These are phyloP conservation scores for Candolleomyces aberdarensis DNA, from an alignment of 768 basidiomycete species.

Conservation along the genomic window DNA sequence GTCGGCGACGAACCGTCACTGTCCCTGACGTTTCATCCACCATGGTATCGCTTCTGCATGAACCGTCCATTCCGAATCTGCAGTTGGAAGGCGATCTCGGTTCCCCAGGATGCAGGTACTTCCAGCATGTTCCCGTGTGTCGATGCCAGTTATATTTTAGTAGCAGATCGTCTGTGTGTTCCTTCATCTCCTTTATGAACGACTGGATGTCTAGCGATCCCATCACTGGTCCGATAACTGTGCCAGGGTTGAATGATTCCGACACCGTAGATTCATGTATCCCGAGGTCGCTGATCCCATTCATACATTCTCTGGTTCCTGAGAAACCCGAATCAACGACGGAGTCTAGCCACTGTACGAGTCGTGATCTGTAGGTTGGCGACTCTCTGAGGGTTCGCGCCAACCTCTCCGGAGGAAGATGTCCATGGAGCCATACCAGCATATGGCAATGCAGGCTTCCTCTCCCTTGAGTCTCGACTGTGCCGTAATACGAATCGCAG, in stretches of 20 bases:
- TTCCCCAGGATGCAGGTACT: background rate
- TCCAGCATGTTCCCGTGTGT: background rate
- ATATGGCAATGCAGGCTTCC: conserved; percentile 1
- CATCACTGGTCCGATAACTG: too few species aligned
- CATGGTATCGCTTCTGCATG: background rate
- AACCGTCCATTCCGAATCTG: background rate
- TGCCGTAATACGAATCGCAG: background rate
- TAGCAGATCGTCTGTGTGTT: background rate
- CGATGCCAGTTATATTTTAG: background rate
- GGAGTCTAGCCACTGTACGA: background rate
- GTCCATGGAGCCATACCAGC: background rate
- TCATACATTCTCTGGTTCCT: too few species aligned
- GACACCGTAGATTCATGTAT: too few species aligned
- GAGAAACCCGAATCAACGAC: background rate
- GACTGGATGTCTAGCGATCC: too few species aligned
- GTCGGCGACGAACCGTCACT: background rate
- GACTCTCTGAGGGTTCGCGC: background rate
- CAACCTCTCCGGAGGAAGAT: background rate
- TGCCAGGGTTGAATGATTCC: too few species aligned
- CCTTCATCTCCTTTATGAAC: too few species aligned
- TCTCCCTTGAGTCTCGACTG: background rate
- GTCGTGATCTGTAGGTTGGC: background rate
- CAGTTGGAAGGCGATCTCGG: background rate
- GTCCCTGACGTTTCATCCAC: background rate
- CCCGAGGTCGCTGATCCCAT: too few species aligned